Base-by-base conservation (phyloP, 352 stramenopile genomes). In the Halophytophthora polymorphica region DNA sequence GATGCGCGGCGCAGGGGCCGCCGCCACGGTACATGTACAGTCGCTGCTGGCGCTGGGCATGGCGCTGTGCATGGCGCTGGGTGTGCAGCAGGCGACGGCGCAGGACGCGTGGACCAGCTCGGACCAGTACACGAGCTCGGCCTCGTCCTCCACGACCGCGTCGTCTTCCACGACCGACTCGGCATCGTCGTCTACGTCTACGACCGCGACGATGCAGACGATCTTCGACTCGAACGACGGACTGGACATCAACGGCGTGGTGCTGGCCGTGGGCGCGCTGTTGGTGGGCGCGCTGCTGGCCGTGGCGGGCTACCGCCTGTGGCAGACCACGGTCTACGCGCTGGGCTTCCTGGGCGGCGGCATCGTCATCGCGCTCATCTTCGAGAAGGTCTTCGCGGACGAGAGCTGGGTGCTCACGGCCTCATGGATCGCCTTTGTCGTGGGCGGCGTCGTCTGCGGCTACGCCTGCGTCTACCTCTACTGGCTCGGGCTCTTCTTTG, bases 351-450 rank as follows among this genome's bases (percentile, higher is more conserved):
- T 82, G 22, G 64, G 66, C 17, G 81, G 78, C 11, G 73, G 76
- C 10, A 54, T 87, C 34, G 49, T 70, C n/a, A 56, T 74, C 28
- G 67, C 79, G 6, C 66, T 69, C 25, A 55, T 77, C 15, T 65
- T 83, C 38, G 80, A 88, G 43, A 66, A 69, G 28, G 57, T 80
- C 19, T 85, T 87, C 34, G 58, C 54, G 31, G 66, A 80, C 60
- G 53, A 83, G 48, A 64, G 56, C 21, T 88, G 68, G 43, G 45
- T 87, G 19, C 58, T 74, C 38, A 81, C 70, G 2, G 70, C 69
- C 25, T 85, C 77, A 2, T 91, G 81, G 81, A 77, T 90, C 59
- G 74, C 66, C 43, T 91, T 91, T 64, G 67, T 81, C 43, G 53
- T 76, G 7, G 71, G 73, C 39, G 80, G 80, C 2, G 50, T 91